phyloP scores from a whole-genome alignment of 225 moss, liverwort and hornwort species.

The Neckera pumila region DNA sequence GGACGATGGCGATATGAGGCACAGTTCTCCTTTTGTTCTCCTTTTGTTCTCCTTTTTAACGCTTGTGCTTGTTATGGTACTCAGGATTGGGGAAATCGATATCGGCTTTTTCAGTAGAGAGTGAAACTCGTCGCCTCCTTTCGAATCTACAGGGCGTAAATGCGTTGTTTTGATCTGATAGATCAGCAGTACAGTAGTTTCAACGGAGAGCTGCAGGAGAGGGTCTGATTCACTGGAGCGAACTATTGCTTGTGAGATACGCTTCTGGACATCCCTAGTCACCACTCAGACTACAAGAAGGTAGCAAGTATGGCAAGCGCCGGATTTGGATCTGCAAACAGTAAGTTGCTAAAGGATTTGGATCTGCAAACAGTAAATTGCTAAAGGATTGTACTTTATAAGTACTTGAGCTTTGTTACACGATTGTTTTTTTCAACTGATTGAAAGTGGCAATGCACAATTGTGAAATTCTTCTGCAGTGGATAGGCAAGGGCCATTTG shows the following conservation, averaged over 20 bases:
- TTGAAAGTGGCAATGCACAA: not conserved
- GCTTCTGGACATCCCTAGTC: not conserved
- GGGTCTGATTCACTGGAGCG: not conserved
- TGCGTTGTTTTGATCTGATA: not conserved
- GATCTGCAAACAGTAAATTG: not conserved
- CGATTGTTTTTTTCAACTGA: not conserved
- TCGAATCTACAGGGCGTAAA: not conserved
- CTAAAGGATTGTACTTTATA: not conserved
- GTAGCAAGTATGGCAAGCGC: not conserved
- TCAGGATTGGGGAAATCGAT: not conserved
- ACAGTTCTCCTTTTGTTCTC: not conserved
- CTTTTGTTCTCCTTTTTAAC: not conserved
- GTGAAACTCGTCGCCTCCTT: not conserved
- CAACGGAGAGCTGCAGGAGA: not conserved
- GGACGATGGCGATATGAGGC: not conserved
- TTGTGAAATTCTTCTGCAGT: not conserved
- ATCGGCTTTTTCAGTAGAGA: not conserved
- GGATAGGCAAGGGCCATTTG: conserved; percentile 27
- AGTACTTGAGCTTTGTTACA: not conserved
- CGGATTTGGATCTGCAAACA: not conserved
- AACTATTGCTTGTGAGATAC: not conserved
- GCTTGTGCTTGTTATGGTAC: not conserved
- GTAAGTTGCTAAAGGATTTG: not conserved
- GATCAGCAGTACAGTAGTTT: not conserved
- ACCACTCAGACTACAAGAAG: not conserved